These are phyloP conservation scores for Colletotrichum acutatum DNA, from an alignment of 2,329 filamentous ascomycete species.

Conservation along the genomic window DNA sequence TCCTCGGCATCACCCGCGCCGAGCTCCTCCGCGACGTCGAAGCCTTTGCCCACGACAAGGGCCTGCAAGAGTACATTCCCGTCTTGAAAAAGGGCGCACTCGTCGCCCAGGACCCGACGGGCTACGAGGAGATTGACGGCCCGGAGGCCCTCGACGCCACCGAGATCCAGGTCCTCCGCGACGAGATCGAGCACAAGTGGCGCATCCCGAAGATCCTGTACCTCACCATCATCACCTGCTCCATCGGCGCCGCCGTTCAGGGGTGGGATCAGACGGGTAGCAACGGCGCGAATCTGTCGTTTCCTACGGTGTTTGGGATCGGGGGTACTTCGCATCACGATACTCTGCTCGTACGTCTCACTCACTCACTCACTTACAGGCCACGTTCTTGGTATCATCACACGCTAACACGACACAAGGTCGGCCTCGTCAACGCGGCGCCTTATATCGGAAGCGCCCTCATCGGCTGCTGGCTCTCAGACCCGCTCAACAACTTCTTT, in stretches of 20 bases:
- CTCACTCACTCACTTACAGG: background rate
- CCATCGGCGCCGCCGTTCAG: constrained; percentile 65
- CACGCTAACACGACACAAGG: constrained; percentile 56
- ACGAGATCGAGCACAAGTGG: constrained; percentile 62
- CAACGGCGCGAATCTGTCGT: constrained; percentile 61
- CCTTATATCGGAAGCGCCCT: constrained; percentile 57
- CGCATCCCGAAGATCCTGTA: constrained; percentile 59
- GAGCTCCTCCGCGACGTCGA: constrained; percentile 66
- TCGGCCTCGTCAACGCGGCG: constrained; percentile 68
- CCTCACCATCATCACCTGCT: constrained; percentile 61
- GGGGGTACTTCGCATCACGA: constrained; percentile 55
- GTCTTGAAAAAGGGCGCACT: constrained; percentile 59
- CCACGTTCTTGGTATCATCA: too few species aligned
- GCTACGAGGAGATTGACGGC: constrained; percentile 55
- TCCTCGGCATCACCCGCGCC: constrained; percentile 54
- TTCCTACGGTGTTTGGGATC: constrained; percentile 57
- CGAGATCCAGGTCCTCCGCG: constrained; percentile 52
- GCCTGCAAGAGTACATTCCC: constrained; percentile 57
- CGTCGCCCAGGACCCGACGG: constrained; percentile 64
- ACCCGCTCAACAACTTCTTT: constrained; percentile 72
- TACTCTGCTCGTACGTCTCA: constrained; percentile 53
- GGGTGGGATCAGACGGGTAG: constrained; percentile 60
- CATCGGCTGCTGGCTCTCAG: constrained; percentile 78
- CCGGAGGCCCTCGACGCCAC: constrained; percentile 52
- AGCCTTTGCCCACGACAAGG: constrained; percentile 60